These are phyloP conservation scores for Kwoniella botswanensis DNA, from an alignment of 768 basidiomycete species.

Conservation along the genomic window DNA sequence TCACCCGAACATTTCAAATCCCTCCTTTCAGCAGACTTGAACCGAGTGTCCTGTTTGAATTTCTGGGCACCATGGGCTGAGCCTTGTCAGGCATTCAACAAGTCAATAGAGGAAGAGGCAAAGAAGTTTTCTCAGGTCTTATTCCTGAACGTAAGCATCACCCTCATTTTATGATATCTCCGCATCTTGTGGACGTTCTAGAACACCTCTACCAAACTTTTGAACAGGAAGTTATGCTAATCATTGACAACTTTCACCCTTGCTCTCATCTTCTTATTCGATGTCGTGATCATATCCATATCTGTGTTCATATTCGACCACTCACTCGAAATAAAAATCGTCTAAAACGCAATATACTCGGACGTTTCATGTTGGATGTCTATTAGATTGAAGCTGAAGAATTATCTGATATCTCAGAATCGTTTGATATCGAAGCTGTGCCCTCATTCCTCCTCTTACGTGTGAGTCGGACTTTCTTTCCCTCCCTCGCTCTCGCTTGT, in stretches of 20 bases:
- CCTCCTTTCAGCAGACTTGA: slow-evolving; percentile 75
- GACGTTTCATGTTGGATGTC: background rate
- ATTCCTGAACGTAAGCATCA: slow-evolving; percentile 71
- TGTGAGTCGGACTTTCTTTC: slow-evolving; percentile 61
- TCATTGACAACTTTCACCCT: no score
- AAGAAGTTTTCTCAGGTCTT: slow-evolving; percentile 71
- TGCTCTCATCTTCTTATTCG: no score
- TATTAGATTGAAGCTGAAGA: slow-evolving; percentile 56
- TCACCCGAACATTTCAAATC: slow-evolving; percentile 75
- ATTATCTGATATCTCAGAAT: slow-evolving; percentile 79
- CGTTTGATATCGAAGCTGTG: slow-evolving; percentile 88
- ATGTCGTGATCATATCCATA: no score
- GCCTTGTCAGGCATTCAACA: slow-evolving; percentile 88
- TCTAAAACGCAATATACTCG: background rate
- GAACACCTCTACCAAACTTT: no score
- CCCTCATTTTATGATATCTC: slow-evolving; percentile 1
- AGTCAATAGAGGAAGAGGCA: slow-evolving; percentile 73
- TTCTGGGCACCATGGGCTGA: slow-evolving; percentile 95
- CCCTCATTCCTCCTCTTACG: slow-evolving; percentile 81
- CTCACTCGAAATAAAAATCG: no score
- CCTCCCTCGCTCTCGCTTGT: slow-evolving; percentile 6
- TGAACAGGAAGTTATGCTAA: no score
- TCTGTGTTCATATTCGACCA: no score
- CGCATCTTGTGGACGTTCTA: no score
- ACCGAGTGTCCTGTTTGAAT: slow-evolving; percentile 81